Evolutionary conservation across 306 rosid genomes (phyloP).

Genomic region (Dryas drummondii): DNA sequence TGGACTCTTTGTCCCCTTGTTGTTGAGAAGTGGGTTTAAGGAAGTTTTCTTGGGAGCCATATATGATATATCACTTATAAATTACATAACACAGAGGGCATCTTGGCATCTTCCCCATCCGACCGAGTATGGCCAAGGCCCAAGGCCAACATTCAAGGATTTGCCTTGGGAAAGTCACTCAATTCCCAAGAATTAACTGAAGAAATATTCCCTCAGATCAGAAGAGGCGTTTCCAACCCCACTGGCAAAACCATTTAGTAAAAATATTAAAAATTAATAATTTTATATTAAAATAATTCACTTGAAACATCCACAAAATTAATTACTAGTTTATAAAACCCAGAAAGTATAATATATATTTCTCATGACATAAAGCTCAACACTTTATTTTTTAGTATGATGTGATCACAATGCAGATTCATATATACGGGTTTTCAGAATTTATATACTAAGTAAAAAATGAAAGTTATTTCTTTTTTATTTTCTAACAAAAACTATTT

Average conservation of each 20-base stretch:
- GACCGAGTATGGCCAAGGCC: neutral
- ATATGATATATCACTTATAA: too few species aligned
- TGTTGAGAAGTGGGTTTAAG: constrained; percentile 18
- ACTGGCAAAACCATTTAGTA: constrained; percentile 11
- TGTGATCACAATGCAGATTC: too few species aligned
- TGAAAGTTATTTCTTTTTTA: too few species aligned
- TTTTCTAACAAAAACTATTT: too few species aligned
- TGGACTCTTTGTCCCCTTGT: constrained; percentile 27
- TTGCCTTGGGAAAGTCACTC: constrained; percentile 14
- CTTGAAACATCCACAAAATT: too few species aligned
- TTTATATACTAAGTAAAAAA: too few species aligned
- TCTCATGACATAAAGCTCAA: too few species aligned
- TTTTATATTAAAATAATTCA: too few species aligned
- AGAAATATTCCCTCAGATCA: constrained; percentile 8
- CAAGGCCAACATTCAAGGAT: constrained; percentile 12
- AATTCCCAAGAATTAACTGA: constrained; percentile 23
- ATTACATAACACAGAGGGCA: neutral
- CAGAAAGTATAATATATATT: too few species aligned
- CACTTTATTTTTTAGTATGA: too few species aligned
- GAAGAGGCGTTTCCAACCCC: neutral
- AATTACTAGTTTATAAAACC: too few species aligned
- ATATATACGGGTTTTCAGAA: too few species aligned
- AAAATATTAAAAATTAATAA: neutral
- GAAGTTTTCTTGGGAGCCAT: constrained; percentile 22
- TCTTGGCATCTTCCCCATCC: constrained; percentile 10